phyloP scores from a whole-genome alignment of 2,329 filamentous ascomycete genomes.

The Emmonsiellopsis sp. region DNA sequence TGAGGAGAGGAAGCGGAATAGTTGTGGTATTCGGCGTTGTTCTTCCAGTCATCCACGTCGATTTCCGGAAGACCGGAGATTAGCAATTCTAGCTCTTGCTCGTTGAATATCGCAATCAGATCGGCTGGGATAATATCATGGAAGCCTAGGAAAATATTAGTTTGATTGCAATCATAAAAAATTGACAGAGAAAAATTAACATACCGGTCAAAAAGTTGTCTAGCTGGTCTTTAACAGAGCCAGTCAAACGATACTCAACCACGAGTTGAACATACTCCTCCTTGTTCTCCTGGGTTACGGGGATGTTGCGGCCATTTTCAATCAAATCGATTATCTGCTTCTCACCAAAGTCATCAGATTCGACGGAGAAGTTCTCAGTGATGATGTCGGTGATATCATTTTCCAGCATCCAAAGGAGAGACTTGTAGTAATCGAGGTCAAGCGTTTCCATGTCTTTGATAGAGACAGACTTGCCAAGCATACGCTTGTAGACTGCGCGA shows the following conservation, averaged over 20 bases:
- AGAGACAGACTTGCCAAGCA: constrained; percentile 86
- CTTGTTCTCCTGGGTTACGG: constrained; percentile 97
- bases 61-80: constrained; percentile 97
- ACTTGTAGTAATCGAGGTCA: constrained; percentile 98
- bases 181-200: constrained; percentile 13
- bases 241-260: constrained; percentile 85
- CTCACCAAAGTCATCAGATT: constrained; percentile 88
- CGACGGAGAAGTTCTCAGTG: constrained; percentile 88
- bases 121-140: constrained; percentile 96
- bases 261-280: constrained; percentile 92
- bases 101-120: constrained; percentile 93
- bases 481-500: constrained; percentile 95
- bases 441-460: constrained; percentile 99
- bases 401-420: constrained; percentile 93
- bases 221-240: constrained; percentile 88
- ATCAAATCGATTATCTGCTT: constrained; percentile 79
- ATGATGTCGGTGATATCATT: constrained; percentile 98
- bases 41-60: constrained; percentile 98
- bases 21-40: constrained; percentile 97
- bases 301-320: constrained; percentile 77
- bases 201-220: constrained; percentile 79
- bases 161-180: background rate
- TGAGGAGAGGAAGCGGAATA: constrained; percentile 90
- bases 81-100: constrained; percentile 90
- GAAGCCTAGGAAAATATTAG: constrained; percentile 55